Conservation (phyloP, 352 stramenopile genomes). For the Phytophthora ohioensis region DNA sequence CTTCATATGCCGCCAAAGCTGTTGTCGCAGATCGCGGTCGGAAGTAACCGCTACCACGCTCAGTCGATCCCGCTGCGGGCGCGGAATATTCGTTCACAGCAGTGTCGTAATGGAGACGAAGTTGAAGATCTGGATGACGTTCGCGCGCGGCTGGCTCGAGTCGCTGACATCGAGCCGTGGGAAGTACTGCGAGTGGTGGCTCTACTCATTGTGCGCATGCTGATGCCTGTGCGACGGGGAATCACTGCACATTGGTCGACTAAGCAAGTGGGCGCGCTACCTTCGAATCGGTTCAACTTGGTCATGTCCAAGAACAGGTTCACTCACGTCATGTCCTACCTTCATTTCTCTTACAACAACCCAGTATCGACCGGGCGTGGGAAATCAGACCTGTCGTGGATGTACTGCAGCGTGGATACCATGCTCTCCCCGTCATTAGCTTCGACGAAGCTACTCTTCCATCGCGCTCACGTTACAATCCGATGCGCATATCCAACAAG, state of each 20-base stretch:
- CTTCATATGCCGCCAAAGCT: constrained; percentile 13
- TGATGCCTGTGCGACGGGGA: background rate
- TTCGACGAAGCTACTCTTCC: background rate
- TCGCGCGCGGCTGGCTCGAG: background rate
- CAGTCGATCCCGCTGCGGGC: background rate
- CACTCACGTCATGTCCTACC: constrained; percentile 11
- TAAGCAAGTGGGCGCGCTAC: constrained; percentile 3
- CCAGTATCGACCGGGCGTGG: background rate
- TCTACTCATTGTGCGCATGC: background rate
- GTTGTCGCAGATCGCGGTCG: constrained; percentile 10
- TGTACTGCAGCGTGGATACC: background rate
- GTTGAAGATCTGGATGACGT: background rate
- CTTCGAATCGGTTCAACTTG: background rate
- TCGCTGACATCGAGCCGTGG: background rate
- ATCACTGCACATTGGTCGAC: constrained; percentile 1
- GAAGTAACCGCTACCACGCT: background rate
- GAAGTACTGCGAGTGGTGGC: background rate
- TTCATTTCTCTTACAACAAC: constrained; percentile 5
- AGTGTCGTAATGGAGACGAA: constrained; percentile 1
- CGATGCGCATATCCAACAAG: background rate
- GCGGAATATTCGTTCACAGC: background rate
- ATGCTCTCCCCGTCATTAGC: background rate
- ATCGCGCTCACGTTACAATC: background rate
- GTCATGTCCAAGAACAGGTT: constrained; percentile 7
- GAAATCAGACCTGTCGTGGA: constrained; percentile 1